phyloP scores from a whole-genome alignment of 2,329 filamentous ascomycete species.

The Beauveria bassiana region DNA sequence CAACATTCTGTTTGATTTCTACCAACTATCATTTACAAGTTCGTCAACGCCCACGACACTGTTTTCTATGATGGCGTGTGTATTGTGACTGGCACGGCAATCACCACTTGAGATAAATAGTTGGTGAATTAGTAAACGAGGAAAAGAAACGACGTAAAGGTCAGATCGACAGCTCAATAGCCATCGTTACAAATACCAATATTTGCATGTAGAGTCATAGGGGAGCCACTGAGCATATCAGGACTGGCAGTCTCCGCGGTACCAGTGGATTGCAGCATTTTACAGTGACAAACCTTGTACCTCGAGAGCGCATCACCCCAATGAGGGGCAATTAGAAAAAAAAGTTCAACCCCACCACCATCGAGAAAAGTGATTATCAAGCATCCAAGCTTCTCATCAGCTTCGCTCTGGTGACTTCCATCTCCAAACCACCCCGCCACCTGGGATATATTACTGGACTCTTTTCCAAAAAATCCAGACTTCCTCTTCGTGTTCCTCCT shows the following conservation, averaged over 20 bases:
- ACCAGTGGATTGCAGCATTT: not conserved
- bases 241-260: not conserved
- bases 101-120: too few species aligned
- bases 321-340: constrained; percentile 6
- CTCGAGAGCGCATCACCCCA: not conserved
- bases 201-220: not conserved
- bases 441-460: not conserved
- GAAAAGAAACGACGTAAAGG: not conserved
- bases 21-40: too few species aligned
- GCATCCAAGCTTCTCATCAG: not conserved
- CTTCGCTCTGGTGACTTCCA: constrained; percentile 6
- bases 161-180: not conserved
- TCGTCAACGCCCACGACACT: too few species aligned
- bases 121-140: too few species aligned
- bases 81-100: too few species aligned
- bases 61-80: too few species aligned
- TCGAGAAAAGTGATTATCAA: constrained; percentile 12
- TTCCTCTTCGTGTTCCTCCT: not conserved
- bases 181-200: not conserved
- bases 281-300: not conserved
- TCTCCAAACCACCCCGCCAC: not conserved
- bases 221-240: not conserved
- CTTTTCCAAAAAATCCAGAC: not conserved
- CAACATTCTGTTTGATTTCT: too few species aligned
- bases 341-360: constrained; percentile 12